Evolutionary conservation across 148 eudicot species (phyloP).

Genomic region (Cornus florida): DNA sequence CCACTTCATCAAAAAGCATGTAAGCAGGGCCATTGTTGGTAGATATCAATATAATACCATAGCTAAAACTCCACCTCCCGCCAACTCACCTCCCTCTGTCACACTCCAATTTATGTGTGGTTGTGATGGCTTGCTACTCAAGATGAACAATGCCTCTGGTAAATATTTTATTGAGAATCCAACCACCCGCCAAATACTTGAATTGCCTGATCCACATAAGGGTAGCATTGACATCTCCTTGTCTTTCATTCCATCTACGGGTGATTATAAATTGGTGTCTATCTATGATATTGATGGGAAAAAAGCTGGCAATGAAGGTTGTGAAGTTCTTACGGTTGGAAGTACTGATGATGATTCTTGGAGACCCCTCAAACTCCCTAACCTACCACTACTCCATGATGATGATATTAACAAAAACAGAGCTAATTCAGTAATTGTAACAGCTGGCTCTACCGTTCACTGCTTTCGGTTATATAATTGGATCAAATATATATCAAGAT

Average conservation of each 20-base stretch:
- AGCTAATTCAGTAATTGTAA: not conserved
- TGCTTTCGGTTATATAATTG: not conserved
- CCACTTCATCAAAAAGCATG: not conserved
- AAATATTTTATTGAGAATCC: slow-evolving; percentile 12
- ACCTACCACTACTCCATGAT: too few species aligned
- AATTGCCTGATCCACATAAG: slow-evolving; percentile 19
- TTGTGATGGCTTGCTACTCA: slow-evolving; percentile 9
- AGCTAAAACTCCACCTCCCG: not conserved
- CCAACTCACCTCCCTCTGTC: too few species aligned
- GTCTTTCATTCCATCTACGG: not conserved
- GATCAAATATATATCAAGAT: not conserved
- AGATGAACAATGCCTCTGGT: not conserved
- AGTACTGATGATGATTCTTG: not conserved
- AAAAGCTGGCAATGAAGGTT: not conserved
- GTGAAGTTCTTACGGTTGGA: slow-evolving; percentile 8
- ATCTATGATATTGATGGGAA: not conserved
- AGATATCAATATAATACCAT: too few species aligned
- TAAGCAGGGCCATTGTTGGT: not conserved
- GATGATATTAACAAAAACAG: not conserved
- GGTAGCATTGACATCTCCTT: not conserved
- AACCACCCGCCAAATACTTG: slow-evolving; percentile 4
- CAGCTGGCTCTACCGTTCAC: not conserved
- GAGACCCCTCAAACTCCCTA: slow-evolving; percentile 4
- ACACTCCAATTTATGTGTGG: not conserved
- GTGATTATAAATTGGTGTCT: slow-evolving; percentile 1